A percentile compares a stretch with the other conserved stretches of the same genome.
phyloP scores from a whole-genome alignment of 306 rosid genomes.

The Dryas octopetala region DNA sequence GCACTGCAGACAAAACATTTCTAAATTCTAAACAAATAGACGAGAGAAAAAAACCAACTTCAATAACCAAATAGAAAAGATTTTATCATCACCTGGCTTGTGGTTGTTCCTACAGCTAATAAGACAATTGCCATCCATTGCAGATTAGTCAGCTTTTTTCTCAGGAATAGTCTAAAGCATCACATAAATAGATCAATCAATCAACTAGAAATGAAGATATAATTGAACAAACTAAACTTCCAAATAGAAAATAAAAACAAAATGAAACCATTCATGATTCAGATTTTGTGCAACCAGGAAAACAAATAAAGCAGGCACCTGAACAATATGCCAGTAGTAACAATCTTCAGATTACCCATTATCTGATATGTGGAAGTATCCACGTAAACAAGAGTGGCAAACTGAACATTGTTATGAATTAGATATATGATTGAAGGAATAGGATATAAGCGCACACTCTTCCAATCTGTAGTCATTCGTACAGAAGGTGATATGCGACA shows the following conservation, averaged over 20 bases:
- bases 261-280: not conserved
- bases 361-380: slow-evolving; percentile 97
- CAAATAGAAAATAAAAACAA: not conserved
- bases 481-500: slow-evolving; percentile 53
- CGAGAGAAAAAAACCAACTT: not conserved
- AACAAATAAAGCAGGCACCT: slow-evolving; percentile 51
- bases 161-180: slow-evolving; percentile 62
- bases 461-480: slow-evolving; percentile 90
- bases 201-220: not conserved
- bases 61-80: not conserved
- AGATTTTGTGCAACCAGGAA: not conserved
- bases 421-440: slow-evolving; percentile 85
- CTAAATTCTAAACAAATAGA: not conserved
- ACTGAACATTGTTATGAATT: slow-evolving; percentile 82
- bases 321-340: slow-evolving; percentile 83
- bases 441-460: slow-evolving; percentile 61
- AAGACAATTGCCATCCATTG: slow-evolving; percentile 87
- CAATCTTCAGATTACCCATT: slow-evolving; percentile 96
- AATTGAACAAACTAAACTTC: not conserved
- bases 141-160: slow-evolving; percentile 77
- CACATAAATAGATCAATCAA: slow-evolving; percentile 10
- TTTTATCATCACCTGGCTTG: slow-evolving; percentile 72
- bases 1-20: not conserved
- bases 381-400: slow-evolving; percentile 82
- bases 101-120: slow-evolving; percentile 94